Evolutionary conservation across 176 grass and related monocot genomes (phyloP).

Genomic region (Rhynchospora breviuscula): DNA sequence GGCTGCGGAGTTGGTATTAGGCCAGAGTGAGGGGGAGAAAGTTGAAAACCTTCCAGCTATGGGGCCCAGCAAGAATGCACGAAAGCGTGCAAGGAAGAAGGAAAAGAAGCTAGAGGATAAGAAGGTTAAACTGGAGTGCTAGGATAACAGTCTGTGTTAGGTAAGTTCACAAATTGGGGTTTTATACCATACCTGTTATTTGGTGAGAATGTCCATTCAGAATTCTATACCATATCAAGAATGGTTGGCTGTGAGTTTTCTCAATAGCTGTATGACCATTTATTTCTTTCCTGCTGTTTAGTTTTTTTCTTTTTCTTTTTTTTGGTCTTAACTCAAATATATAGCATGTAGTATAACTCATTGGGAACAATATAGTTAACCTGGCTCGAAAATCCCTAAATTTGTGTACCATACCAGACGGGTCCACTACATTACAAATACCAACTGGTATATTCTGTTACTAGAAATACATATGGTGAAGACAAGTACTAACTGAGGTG

Average conservation of each 20-base stretch:
- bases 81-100: conserved; percentile 14
- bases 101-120: neutral
- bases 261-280: neutral
- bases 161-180: neutral
- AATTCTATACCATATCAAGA: neutral
- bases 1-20: neutral
- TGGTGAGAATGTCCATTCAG: neutral
- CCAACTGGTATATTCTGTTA: neutral
- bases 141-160: neutral
- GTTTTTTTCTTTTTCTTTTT: no score
- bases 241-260: neutral
- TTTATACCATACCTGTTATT: neutral
- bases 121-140: neutral
- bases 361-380: no score
- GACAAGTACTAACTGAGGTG: no score
- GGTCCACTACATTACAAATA: neutral
- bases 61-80: neutral
- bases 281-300: neutral
- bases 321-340: no score
- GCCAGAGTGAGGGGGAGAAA: neutral
- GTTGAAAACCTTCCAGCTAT: neutral
- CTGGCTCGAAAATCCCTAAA: no score
- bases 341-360: no score
- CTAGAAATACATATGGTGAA: neutral
- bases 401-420: neutral